Evolutionary conservation across 129 eudicot species (phyloP).

Genomic region (Oenanthe sinensis): DNA sequence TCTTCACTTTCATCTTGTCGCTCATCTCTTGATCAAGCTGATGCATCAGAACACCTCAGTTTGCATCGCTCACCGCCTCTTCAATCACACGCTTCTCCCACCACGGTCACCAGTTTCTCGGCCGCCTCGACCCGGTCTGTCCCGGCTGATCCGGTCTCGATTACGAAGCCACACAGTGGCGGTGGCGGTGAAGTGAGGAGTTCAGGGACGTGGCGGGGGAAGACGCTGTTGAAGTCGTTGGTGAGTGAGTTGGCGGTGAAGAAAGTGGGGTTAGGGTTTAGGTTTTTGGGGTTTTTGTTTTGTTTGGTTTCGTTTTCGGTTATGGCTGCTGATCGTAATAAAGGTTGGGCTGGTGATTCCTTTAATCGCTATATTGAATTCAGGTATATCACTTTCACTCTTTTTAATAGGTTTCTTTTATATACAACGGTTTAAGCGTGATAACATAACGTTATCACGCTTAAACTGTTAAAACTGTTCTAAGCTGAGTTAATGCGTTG

Average conservation of each 20-base stretch:
- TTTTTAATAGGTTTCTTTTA: no score
- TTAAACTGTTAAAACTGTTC: no score
- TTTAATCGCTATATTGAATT: slow-evolving; percentile 75
- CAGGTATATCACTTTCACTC: slow-evolving; percentile 39
- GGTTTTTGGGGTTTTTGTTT: slow-evolving; percentile 60
- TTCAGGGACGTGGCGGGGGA: slow-evolving; percentile 25
- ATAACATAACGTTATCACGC: no score
- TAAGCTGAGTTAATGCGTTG: not conserved
- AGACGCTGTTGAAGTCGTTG: slow-evolving; percentile 22
- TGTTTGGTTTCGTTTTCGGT: slow-evolving; percentile 82
- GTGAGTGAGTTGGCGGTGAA: slow-evolving; percentile 43
- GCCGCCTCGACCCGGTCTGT: slow-evolving; percentile 19
- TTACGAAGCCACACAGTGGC: slow-evolving; percentile 22
- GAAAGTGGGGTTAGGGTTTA: slow-evolving; percentile 66
- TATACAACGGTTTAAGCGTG: no score
- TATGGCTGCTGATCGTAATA: slow-evolving; percentile 73
- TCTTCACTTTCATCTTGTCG: slow-evolving; percentile 34
- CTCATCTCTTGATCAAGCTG: slow-evolving; percentile 26
- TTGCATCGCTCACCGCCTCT: not conserved
- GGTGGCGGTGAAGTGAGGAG: slow-evolving; percentile 9
- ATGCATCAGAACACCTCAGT: slow-evolving; percentile 2
- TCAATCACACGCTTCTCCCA: not conserved
- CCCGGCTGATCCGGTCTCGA: slow-evolving; percentile 19
- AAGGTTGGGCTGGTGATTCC: slow-evolving; percentile 93
- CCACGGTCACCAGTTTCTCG: slow-evolving; percentile 5